Conservation (phyloP, 306 rosid genomes). For the Quercus mongolica region DNA sequence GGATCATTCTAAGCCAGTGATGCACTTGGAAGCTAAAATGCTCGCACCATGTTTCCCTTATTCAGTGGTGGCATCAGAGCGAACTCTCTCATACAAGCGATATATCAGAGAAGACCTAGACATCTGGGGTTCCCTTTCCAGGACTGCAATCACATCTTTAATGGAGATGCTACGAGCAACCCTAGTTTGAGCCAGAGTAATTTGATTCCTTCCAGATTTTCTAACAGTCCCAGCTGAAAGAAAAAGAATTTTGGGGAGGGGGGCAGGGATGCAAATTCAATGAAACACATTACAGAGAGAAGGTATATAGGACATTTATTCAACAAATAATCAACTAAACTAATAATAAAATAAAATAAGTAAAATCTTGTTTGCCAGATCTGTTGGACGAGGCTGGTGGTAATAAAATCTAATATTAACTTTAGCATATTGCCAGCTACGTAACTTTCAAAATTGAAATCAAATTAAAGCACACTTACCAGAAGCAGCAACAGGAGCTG, state of each 20-base stretch:
- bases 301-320: neutral
- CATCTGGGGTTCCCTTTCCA: conserved; percentile 96
- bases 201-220: conserved; percentile 64
- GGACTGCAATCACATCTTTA: conserved; percentile 80
- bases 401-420: conserved; percentile 5
- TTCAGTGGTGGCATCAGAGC: conserved; percentile 40
- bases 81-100: conserved; percentile 58
- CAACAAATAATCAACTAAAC: neutral
- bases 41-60: conserved; percentile 22
- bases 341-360: neutral
- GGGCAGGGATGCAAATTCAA: neutral
- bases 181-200: conserved; percentile 35
- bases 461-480: conserved; percentile 38
- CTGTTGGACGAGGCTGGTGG: neutral
- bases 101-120: conserved; percentile 62
- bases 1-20: conserved; percentile 3
- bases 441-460: neutral
- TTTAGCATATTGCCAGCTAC: conserved; percentile 5
- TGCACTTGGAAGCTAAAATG: conserved; percentile 2
- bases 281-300: neutral
- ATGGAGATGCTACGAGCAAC: conserved; percentile 64
- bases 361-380: neutral
- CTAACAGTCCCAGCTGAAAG: conserved; percentile 43
- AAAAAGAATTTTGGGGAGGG: neutral
- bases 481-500: conserved; percentile 32